Evolutionary conservation across 257 asterid species (phyloP).

Genomic region (Solanum paucissectum): DNA sequence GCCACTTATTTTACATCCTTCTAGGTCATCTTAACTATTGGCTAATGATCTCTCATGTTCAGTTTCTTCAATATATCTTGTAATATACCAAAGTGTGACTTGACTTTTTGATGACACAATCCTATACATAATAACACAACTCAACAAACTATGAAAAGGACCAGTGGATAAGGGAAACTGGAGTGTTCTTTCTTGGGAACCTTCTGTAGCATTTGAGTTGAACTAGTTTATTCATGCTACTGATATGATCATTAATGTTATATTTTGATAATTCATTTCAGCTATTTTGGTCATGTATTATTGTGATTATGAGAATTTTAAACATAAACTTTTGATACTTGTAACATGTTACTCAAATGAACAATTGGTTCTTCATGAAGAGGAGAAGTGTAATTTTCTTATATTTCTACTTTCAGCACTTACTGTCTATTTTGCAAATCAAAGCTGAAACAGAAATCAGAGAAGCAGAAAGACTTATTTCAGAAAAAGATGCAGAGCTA

Average conservation of each 20-base stretch:
- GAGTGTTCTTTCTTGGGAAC: neutral
- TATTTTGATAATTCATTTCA: neutral
- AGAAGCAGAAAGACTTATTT: conserved; percentile 49
- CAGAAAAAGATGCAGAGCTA: conserved; percentile 65
- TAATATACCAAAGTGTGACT: neutral
- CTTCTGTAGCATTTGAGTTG: neutral
- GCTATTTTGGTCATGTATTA: neutral
- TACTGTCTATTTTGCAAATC: conserved; percentile 51
- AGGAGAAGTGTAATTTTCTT: conserved; percentile 6
- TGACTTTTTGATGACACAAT: neutral
- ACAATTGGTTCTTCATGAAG: neutral
- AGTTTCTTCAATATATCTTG: neutral
- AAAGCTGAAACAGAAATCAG: conserved; percentile 61
- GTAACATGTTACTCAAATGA: neutral
- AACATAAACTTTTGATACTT: neutral
- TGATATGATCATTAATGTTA: neutral
- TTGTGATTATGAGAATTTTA: neutral
- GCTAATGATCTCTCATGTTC: neutral
- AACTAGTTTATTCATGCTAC: neutral
- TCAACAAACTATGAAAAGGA: neutral
- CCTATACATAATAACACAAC: neutral
- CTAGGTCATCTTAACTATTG: neutral
- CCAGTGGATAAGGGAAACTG: neutral
- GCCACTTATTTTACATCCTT: neutral
- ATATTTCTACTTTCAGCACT: conserved; percentile 36